Conservation (phyloP, 768 basidiomycete species). For the Boletus rex-veris region DNA sequence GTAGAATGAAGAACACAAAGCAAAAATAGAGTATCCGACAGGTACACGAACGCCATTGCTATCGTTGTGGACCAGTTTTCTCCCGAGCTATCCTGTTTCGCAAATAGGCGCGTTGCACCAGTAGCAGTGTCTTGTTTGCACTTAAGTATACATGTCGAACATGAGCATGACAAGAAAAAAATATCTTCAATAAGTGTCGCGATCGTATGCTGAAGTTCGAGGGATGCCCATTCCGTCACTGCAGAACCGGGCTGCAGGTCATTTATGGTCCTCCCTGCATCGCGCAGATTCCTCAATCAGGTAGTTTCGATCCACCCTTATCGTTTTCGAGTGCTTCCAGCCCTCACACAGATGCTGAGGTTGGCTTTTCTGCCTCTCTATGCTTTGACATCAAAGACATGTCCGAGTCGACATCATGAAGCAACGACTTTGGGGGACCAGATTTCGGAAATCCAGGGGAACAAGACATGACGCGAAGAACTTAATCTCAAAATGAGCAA, state of each 20-base stretch:
- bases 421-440: constrained; percentile 44
- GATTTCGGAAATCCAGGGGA: no score
- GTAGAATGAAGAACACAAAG: no score
- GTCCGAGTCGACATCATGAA: no score
- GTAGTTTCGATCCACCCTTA: no score
- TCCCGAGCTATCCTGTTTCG: constrained; percentile 30
- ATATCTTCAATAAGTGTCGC: constrained; percentile 63
- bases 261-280: constrained; percentile 51
- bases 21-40: no score
- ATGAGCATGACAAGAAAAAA: constrained; percentile 8
- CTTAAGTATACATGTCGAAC: no score
- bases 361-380: constrained; percentile 22
- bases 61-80: constrained; percentile 48
- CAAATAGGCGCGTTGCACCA: constrained; percentile 72
- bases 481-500: no score
- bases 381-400: constrained; percentile 45
- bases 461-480: no score
- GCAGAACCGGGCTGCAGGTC: constrained; percentile 80
- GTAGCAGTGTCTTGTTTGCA: constrained; percentile 50
- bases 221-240: constrained; percentile 59
- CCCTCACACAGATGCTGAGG: no score
- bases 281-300: no score
- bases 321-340: no score
- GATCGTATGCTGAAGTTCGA: constrained; percentile 67
- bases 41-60: no score